A percentile compares a stretch with the other conserved stretches of the same genome.
Evolutionary conservation across 2,329 filamentous ascomycete genomes (phyloP).

Genomic region (Aspergillus sclerotialis): DNA sequence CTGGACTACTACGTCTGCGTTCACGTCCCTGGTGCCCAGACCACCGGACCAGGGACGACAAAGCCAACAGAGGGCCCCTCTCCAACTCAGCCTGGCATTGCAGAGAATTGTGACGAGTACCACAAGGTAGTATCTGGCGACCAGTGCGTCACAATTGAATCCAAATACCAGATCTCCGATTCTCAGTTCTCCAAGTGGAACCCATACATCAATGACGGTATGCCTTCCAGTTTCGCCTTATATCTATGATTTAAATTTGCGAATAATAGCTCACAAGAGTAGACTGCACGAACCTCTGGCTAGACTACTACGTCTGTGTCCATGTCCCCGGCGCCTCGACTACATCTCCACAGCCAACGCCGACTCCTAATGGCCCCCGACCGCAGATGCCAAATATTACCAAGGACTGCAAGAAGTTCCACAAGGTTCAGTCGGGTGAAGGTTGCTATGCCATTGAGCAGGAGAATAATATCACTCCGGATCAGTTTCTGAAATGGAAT

Average conservation of each 20-base stretch:
- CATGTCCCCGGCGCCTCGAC: conserved; percentile 4
- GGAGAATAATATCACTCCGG: conserved; percentile 6
- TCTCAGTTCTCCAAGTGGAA: neutral
- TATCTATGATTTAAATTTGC: too few species aligned
- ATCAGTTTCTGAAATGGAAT: conserved; percentile 9
- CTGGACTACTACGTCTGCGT: conserved; percentile 8
- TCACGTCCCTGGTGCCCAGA: conserved; percentile 3
- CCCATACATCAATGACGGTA: neutral
- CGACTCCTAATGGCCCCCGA: conserved; percentile 1
- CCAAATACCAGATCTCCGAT: neutral
- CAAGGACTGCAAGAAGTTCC: conserved; percentile 11
- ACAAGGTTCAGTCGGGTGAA: conserved; percentile 8
- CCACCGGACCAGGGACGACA: too few species aligned
- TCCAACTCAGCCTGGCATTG: neutral
- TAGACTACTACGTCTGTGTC: conserved; percentile 8
- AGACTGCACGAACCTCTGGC: conserved; percentile 7
- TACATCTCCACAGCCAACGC: conserved; percentile 1
- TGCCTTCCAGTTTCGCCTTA: too few species aligned
- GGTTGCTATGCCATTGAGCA: conserved; percentile 7
- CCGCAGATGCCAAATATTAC: conserved; percentile 5
- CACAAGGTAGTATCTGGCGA: neutral
- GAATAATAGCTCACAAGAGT: too few species aligned
- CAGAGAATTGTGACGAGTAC: neutral
- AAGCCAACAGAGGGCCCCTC: too few species aligned
- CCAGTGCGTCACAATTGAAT: neutral